phyloP scores from a whole-genome alignment of 1,284 basidiomycete species.

The Grifola frondosa region DNA sequence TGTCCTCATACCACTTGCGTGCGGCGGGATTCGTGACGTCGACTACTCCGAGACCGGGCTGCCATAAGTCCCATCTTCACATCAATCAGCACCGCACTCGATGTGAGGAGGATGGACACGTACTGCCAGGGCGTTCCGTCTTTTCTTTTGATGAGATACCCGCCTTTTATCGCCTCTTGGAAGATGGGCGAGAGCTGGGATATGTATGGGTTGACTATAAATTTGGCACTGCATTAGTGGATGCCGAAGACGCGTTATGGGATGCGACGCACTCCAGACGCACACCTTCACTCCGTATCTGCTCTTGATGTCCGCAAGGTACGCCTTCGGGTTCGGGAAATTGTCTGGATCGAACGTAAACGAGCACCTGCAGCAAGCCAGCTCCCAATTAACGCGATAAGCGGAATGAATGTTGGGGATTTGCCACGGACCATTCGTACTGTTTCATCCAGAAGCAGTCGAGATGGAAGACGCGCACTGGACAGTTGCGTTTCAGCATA shows the following conservation, averaged over 20 bases:
- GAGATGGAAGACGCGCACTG: conserved; percentile 75
- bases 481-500: conserved; percentile 66
- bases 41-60: conserved; percentile 67
- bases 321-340: conserved; percentile 71
- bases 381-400: neutral
- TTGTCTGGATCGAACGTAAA: conserved; percentile 77
- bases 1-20: conserved; percentile 62
- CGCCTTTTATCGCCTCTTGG: conserved; percentile 63
- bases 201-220: conserved; percentile 64
- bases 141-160: conserved; percentile 68
- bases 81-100: neutral
- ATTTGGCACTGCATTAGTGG: neutral
- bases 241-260: neutral
- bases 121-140: conserved; percentile 76
- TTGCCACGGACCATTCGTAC: conserved; percentile 56
- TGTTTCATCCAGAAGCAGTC: conserved; percentile 84
- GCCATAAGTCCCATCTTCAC: conserved; percentile 69
- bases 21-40: conserved; percentile 75
- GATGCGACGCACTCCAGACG: conserved; percentile 58
- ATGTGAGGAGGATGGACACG: conserved; percentile 20
- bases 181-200: conserved; percentile 71
- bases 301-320: conserved; percentile 64
- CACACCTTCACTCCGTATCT: conserved; percentile 74
- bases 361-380: conserved; percentile 50
- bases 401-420: neutral